phyloP scores from a whole-genome alignment of 495 filamentous ascomycete genomes.

The Aspergillus nanangensis region DNA sequence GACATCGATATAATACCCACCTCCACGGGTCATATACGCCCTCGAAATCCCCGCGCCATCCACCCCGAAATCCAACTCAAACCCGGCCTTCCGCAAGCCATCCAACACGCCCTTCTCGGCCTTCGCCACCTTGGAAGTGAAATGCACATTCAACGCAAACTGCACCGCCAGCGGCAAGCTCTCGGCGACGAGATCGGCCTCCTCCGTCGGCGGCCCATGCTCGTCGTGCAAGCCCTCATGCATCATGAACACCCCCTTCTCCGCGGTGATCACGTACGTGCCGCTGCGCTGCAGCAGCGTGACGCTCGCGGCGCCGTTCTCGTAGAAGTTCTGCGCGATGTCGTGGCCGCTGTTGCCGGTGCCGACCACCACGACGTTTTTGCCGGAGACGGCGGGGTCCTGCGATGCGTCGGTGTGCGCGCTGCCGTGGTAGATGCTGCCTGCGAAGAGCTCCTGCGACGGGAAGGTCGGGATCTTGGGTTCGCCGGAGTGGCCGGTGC shows the following conservation, averaged over 20 bases:
- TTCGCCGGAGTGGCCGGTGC: slow-evolving; percentile 49
- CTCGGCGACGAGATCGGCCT: slow-evolving; percentile 57
- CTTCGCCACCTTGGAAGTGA: slow-evolving; percentile 41
- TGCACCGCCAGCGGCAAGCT: slow-evolving; percentile 53
- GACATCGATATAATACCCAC: slow-evolving; percentile 80
- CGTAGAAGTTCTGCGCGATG: slow-evolving; percentile 77
- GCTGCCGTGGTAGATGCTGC: slow-evolving; percentile 41
- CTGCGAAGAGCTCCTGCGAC: slow-evolving; percentile 42
- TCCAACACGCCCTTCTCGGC: slow-evolving; percentile 52
- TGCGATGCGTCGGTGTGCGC: slow-evolving; percentile 36
- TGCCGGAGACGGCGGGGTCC: slow-evolving; percentile 41
- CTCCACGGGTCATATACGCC: slow-evolving; percentile 69
- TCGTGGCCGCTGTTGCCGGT: slow-evolving; percentile 82
- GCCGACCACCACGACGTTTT: slow-evolving; percentile 74
- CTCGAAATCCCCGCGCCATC: slow-evolving; percentile 59
- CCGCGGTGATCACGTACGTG: slow-evolving; percentile 66
- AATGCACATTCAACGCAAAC: slow-evolving; percentile 50
- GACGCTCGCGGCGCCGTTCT: slow-evolving; percentile 68
- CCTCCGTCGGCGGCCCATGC: slow-evolving; percentile 50
- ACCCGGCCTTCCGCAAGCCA: slow-evolving; percentile 62
- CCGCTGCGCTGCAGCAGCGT: slow-evolving; percentile 76
- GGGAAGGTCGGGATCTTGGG: slow-evolving; percentile 40
- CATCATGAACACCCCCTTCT: slow-evolving; percentile 54
- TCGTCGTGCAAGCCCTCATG: slow-evolving; percentile 60
- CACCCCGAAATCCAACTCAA: slow-evolving; percentile 61